Evolutionary conservation across 345 rosid species (phyloP), one percentile per base, ranked within the genome.

Genomic region (Cardamine occulta): DNA sequence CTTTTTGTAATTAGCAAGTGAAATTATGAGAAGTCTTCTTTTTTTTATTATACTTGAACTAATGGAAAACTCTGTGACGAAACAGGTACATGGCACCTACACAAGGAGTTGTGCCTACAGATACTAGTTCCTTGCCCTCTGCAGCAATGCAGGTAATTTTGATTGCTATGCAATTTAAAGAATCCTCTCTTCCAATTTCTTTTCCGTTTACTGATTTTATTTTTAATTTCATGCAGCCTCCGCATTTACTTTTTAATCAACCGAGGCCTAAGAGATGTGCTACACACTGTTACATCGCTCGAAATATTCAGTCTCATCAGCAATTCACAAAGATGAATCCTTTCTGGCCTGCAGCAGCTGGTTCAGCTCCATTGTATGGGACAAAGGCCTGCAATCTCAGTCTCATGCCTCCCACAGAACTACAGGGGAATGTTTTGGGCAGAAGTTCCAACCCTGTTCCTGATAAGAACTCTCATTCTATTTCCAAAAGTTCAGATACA

Each of bases 181-280:
- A 15, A 44, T 5, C 67, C 5, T 19, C 17, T 23, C 14, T 17
- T 24, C 11, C 0, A 19, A 24, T 8, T 15, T 54, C 26, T 71
- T 19, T 15, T 42, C 10, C 23, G 21, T 47, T 19, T 28, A 6
- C 19, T 51, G 8, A 24, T 66, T 35, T 42, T 17, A n/a, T 19
- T 60, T 77, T 75, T 66, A 51, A 73, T 40, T 65, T 32, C 8
- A 11, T 55, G 80, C 86, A 96, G 98, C 89, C 94, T 53, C 91
- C 93, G 1, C 93, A 88, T 70, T 72, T 87, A 79, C 81, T 91
- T 44, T 89, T 86, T 74, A 79, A 78, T 83, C 98, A 89, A 67
- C 90, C 96, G 2, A 84, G 93, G 72, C 97, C 90, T 15, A 93
- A 89, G 82, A 86, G 93, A 80, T 96, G 98, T 80, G 97, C 96